Evolutionary conservation across 2,329 filamentous ascomycete species (phyloP), one percentile per base, ranked within the genome.

Genomic region (Sporothrix dimorphospora): DNA sequence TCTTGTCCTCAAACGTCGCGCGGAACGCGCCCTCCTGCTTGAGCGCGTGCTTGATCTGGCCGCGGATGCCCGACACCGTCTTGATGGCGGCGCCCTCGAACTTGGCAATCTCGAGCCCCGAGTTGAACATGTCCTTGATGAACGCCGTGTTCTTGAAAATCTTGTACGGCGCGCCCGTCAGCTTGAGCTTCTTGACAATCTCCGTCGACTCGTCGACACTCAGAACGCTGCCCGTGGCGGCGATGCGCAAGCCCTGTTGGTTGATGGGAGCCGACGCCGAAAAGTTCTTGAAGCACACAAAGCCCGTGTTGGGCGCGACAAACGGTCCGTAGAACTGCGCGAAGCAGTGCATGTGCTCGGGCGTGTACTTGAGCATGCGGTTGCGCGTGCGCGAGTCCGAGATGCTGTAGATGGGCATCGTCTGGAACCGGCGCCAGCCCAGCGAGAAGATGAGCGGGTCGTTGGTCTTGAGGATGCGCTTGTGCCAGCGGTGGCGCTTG

Each of bases 141-240:
- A 99, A 99, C 51, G 96, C 94, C 0, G 96, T 99, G 84, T 99
- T 99, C 83, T 97, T 97, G 89, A 97, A 98, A 82, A 98, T 97
- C 84, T 98, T 98, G 87, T 96, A 97, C 1, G 96, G 94, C 65
- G 70, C 49, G 49, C 76, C 76, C 70, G 76, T 77, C 66, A 99
- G 88, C 82, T 99, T 99, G 79, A 99, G 90, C 86, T 99, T 99
- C 73, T 99, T 99, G 81, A 99, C 96, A 76, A 99, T 98, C 80
- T 99, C 96, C 3, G 93, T 94, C 53, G 92, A 93, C 82, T 98
- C 94, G 80, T 99, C 96, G 24, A 99, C 96, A 78, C 91, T 94
- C 75, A 98, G 85, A 4, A 99, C 93, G 1, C 96, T 96, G 74
- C 96, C 96, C 0, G 94, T 98, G 2, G 96, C 97, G 11, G 96